Conservation (phyloP, 2,329 filamentous ascomycete genomes). For the Chrysoporthe cubensis region DNA sequence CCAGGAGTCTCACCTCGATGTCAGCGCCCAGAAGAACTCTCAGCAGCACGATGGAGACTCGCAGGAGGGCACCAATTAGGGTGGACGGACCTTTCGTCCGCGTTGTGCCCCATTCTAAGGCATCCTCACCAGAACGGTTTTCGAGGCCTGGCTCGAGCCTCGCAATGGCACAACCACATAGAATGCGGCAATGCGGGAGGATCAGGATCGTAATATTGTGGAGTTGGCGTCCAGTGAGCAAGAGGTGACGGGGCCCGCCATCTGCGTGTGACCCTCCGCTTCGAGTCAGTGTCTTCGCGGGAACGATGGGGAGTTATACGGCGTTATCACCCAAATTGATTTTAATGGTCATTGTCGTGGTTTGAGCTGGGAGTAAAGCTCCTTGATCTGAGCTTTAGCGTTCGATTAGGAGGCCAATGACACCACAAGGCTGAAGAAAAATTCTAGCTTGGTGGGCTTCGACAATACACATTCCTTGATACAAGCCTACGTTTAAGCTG, state of each 20-base stretch:
- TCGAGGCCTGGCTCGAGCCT: not conserved
- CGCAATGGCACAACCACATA: not conserved
- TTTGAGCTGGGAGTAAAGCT: too few species aligned
- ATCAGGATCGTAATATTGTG: not conserved
- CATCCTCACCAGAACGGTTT: not conserved
- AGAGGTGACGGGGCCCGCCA: not conserved
- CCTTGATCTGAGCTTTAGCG: too few species aligned
- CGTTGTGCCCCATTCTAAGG: not conserved
- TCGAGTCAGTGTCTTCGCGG: not conserved
- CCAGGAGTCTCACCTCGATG: not conserved
- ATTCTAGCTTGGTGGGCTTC: too few species aligned
- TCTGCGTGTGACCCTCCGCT: not conserved
- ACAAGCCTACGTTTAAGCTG: too few species aligned
- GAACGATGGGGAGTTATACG: not conserved
- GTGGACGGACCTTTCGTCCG: not conserved
- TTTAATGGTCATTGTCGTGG: too few species aligned
- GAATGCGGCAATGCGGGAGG: not conserved
- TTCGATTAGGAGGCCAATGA: too few species aligned
- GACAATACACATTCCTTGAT: too few species aligned
- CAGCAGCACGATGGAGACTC: not conserved
- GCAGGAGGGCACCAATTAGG: not conserved
- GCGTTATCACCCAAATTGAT: not conserved
- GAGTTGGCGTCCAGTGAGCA: not conserved
- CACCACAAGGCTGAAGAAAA: too few species aligned
- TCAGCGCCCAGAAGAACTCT: not conserved